Conservation (phyloP, 345 rosid genomes). For the Schrenkiella parvula region DNA sequence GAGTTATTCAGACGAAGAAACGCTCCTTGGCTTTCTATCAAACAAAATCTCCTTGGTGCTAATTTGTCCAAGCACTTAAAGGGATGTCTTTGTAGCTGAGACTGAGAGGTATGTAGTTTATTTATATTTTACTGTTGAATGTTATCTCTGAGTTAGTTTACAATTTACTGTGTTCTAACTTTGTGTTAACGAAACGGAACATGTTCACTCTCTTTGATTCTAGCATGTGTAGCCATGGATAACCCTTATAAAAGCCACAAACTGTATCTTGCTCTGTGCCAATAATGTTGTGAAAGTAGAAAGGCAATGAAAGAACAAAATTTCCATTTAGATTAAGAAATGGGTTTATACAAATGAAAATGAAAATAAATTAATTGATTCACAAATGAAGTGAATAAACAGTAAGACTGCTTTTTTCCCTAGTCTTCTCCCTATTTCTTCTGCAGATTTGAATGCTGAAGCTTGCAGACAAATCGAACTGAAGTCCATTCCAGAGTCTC, state of each 20-base stretch:
- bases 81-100: constrained; percentile 26
- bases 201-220: neutral
- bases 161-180: constrained; percentile 31
- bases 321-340: constrained; percentile 14
- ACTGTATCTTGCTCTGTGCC: neutral
- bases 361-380: constrained; percentile 5
- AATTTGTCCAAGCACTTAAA: neutral
- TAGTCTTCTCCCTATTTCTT: constrained; percentile 7
- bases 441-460: constrained; percentile 1
- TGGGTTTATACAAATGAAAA: constrained; percentile 11
- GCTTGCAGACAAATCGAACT: constrained; percentile 5
- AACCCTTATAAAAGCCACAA: neutral
- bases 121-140: constrained; percentile 46
- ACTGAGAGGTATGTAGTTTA: constrained; percentile 70
- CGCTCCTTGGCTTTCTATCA: neutral
- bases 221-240: neutral
- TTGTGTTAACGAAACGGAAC: neutral
- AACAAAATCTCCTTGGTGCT: neutral
- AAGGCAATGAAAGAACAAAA: neutral
- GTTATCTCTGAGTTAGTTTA: constrained; percentile 44
- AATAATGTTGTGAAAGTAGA: neutral
- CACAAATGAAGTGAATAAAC: constrained; percentile 4
- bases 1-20: constrained; percentile 45
- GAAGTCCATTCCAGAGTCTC: constrained; percentile 1
- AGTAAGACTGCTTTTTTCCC: neutral